phyloP scores from a whole-genome alignment of 768 basidiomycete species.

The Leccinum truebloodii region DNA sequence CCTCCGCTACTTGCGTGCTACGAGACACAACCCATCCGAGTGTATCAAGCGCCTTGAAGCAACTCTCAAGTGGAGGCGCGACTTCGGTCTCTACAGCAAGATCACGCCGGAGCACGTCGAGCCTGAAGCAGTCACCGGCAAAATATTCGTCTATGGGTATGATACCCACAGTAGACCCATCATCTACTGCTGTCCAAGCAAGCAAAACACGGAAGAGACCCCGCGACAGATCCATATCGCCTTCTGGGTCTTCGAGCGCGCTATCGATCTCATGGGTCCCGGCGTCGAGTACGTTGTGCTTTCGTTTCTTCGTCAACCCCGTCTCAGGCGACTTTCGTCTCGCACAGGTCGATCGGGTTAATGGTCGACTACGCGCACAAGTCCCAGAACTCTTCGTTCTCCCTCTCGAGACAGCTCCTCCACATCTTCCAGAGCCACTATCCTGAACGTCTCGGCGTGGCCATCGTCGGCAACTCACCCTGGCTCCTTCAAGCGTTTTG shows the following conservation, averaged over 20 bases:
- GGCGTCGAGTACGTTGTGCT: slow-evolving; percentile 68
- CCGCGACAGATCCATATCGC: slow-evolving; percentile 69
- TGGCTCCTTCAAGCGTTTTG: slow-evolving; percentile 74
- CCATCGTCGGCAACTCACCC: slow-evolving; percentile 77
- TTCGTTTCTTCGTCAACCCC: neutral
- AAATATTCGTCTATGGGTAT: slow-evolving; percentile 79
- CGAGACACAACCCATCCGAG: slow-evolving; percentile 63
- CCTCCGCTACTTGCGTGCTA: slow-evolving; percentile 74
- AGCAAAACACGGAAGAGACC: slow-evolving; percentile 76
- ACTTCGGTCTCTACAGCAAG: slow-evolving; percentile 70
- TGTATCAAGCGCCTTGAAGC: slow-evolving; percentile 68
- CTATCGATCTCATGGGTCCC: slow-evolving; percentile 74
- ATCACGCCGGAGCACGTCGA: slow-evolving; percentile 66
- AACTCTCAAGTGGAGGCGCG: slow-evolving; percentile 79
- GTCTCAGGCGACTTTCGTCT: neutral
- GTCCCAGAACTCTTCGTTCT: slow-evolving; percentile 55
- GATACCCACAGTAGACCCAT: slow-evolving; percentile 66
- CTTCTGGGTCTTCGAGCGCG: slow-evolving; percentile 78
- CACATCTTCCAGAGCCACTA: slow-evolving; percentile 80
- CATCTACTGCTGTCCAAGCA: slow-evolving; percentile 65
- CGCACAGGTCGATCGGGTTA: slow-evolving; percentile 58
- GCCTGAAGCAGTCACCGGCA: slow-evolving; percentile 82
- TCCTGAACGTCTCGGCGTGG: slow-evolving; percentile 79
- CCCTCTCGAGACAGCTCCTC: slow-evolving; percentile 43
- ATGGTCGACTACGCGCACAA: slow-evolving; percentile 80